A percentile compares a stretch with the other conserved stretches of the same genome.
Conservation (phyloP, 495 filamentous ascomycete genomes). For the Entonaema liquescens region DNA sequence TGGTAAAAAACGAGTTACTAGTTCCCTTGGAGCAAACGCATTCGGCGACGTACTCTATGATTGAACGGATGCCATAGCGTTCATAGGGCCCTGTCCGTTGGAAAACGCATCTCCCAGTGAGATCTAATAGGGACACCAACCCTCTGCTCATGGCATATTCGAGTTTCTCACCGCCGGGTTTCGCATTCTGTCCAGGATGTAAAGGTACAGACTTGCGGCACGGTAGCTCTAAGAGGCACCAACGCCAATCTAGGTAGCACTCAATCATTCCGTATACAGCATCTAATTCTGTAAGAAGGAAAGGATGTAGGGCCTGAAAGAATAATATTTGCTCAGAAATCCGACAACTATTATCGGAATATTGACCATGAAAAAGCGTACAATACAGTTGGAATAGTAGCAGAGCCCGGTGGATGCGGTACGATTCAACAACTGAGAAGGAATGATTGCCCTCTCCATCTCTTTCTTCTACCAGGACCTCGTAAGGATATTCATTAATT, state of each 20-base stretch:
- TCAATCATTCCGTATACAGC: conserved; percentile 12
- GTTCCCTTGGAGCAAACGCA: not conserved
- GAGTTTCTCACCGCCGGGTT: not conserved
- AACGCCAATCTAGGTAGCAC: not conserved
- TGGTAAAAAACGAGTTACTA: not conserved
- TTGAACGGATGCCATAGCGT: not conserved
- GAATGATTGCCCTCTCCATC: not conserved
- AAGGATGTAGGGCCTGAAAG: not conserved
- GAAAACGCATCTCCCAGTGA: no score
- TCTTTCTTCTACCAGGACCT: not conserved
- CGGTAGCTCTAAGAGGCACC: not conserved
- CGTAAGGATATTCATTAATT: no score
- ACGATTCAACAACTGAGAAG: not conserved
- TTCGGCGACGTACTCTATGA: no score
- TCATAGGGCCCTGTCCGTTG: no score
- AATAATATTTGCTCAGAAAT: conserved; percentile 7
- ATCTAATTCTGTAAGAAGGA: not conserved
- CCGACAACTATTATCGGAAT: not conserved
- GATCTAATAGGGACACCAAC: no score
- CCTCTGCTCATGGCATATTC: not conserved
- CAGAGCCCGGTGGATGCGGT: conserved; percentile 3
- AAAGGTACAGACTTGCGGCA: not conserved
- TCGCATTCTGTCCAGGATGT: not conserved
- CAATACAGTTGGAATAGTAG: not conserved
- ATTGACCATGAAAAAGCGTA: not conserved